A percentile compares a stretch with the other conserved stretches of the same genome.
These are phyloP conservation scores for Suillus alpinus DNA, from an alignment of 768 basidiomycete genomes.

Conservation along the genomic window DNA sequence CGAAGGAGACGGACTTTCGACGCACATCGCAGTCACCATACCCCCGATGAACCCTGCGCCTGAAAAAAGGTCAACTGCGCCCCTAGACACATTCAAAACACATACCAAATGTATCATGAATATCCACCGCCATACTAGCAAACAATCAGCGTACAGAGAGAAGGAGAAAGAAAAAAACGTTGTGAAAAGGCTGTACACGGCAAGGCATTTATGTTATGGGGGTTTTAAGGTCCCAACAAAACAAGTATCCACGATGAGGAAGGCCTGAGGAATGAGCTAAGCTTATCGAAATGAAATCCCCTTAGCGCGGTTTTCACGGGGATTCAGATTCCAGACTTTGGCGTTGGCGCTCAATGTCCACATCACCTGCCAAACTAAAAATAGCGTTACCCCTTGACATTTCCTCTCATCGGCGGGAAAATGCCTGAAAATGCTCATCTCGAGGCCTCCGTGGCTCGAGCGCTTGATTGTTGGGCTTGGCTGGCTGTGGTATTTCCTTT, in stretches of 20 bases:
- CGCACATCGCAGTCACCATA: constrained; percentile 17
- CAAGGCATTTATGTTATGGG: background rate
- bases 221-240: constrained; percentile 1
- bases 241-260: background rate
- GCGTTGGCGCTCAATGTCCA: background rate
- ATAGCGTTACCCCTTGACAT: background rate
- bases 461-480: background rate
- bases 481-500: background rate
- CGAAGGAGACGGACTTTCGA: background rate
- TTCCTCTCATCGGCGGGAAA: background rate
- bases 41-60: constrained; percentile 22
- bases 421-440: background rate
- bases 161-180: background rate
- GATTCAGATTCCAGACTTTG: background rate
- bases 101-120: constrained; percentile 9
- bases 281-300: background rate
- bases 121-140: constrained; percentile 2
- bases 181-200: background rate
- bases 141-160: background rate
- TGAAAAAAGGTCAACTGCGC: constrained; percentile 2
- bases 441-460: background rate
- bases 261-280: background rate
- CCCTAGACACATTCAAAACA: background rate
- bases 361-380: background rate
- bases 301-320: background rate